These are phyloP conservation scores for Moelleriella libera DNA, from an alignment of 2,329 filamentous ascomycete species.

Conservation along the genomic window DNA sequence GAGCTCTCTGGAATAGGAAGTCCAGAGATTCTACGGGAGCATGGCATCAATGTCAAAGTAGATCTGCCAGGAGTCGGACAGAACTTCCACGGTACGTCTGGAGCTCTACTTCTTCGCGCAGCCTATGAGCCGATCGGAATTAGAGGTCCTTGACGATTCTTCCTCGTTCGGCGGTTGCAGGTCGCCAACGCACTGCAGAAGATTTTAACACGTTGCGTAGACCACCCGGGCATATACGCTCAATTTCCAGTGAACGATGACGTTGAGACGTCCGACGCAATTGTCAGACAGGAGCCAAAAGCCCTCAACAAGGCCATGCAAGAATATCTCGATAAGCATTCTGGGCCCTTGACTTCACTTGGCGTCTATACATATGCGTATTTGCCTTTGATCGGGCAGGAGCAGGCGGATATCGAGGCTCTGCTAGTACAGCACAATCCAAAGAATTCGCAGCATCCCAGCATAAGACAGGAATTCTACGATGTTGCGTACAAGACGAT, in stretches of 20 bases:
- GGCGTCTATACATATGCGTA: slow-evolving; percentile 1
- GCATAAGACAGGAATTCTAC: not conserved
- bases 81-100: slow-evolving; percentile 14
- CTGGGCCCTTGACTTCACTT: not conserved
- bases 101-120: not conserved
- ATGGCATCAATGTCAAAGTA: slow-evolving; percentile 17
- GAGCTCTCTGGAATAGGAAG: slow-evolving; percentile 18
- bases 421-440: not conserved
- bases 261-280: not conserved
- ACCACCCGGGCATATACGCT: not conserved
- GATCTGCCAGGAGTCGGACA: slow-evolving; percentile 36
- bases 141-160: too few species aligned
- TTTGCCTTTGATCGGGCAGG: not conserved
- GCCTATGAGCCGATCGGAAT: not conserved
- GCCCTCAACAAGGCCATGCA: not conserved
- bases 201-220: too few species aligned
- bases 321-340: not conserved
- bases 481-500: not conserved
- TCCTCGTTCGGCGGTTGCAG: too few species aligned
- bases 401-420: not conserved
- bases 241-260: not conserved
- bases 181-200: too few species aligned
- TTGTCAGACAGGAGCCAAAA: slow-evolving; percentile 1
- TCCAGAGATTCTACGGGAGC: slow-evolving; percentile 10
- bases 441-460: not conserved